A percentile compares a stretch with the other conserved stretches of the same genome.
phyloP scores from a whole-genome alignment of 257 asterid genomes.

The Solanum dulcamara region DNA sequence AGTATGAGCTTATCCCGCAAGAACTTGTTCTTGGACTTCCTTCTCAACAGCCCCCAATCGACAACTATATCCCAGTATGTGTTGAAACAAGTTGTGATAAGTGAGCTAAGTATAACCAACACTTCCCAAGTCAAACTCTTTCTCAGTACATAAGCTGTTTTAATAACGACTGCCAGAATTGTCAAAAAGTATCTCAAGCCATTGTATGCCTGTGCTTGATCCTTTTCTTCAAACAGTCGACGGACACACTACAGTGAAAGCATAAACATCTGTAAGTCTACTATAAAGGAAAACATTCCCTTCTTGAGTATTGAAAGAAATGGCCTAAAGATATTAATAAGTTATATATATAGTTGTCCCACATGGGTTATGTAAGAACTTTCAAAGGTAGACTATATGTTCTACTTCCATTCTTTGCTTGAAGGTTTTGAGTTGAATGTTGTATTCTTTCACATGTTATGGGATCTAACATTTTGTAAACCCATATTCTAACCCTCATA shows the following conservation, averaged over 20 bases:
- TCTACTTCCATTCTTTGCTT: background rate
- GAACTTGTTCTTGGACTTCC: slow-evolving; percentile 48
- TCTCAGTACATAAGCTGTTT: slow-evolving; percentile 58
- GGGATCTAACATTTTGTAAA: background rate
- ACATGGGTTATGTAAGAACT: background rate
- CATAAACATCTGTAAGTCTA: background rate
- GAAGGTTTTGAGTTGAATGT: background rate
- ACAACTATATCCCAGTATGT: slow-evolving; percentile 80
- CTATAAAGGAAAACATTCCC: background rate
- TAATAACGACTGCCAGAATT: slow-evolving; percentile 54
- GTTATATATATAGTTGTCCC: background rate
- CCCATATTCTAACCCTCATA: no score
- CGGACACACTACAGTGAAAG: slow-evolving; percentile 53
- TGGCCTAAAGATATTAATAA: background rate
- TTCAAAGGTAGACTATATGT: background rate
- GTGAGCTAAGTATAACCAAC: slow-evolving; percentile 53
- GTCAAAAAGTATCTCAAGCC: slow-evolving; percentile 68
- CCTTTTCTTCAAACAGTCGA: slow-evolving; percentile 62
- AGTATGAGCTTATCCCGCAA: slow-evolving; percentile 57
- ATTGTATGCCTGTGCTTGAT: slow-evolving; percentile 38
- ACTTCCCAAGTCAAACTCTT: slow-evolving; percentile 43
- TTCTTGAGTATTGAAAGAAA: background rate
- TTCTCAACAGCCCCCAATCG: slow-evolving; percentile 77
- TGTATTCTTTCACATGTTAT: background rate
- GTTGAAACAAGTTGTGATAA: slow-evolving; percentile 37